Conservation (phyloP, 1,284 basidiomycete genomes). For the Fomitopsis palustris region DNA sequence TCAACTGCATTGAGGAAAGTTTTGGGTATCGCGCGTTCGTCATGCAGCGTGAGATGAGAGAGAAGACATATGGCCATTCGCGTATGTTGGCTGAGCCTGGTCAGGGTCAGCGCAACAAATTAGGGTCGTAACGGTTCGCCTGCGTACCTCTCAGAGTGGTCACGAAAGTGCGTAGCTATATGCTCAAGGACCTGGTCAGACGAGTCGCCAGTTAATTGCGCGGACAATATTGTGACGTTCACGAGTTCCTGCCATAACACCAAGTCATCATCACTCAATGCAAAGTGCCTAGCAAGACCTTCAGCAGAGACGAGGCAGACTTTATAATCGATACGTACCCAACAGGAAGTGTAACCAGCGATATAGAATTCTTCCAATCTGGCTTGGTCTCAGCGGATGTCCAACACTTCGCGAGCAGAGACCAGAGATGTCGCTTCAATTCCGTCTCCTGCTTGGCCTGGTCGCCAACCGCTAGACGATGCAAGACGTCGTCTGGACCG, state of each 20-base stretch:
- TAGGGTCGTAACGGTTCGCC: neutral
- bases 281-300: conserved; percentile 6
- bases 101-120: neutral
- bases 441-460: conserved; percentile 5
- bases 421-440: conserved; percentile 27
- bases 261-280: conserved; percentile 12
- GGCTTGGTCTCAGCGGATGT: conserved; percentile 2
- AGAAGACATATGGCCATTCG: conserved; percentile 5
- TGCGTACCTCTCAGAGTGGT: conserved; percentile 1
- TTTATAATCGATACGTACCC: conserved; percentile 35
- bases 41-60: neutral
- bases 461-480: conserved; percentile 10
- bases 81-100: conserved; percentile 5
- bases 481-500: conserved; percentile 24
- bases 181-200: conserved; percentile 8
- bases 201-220: neutral
- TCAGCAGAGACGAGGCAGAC: too few species aligned
- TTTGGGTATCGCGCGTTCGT: neutral
- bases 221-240: conserved; percentile 4
- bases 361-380: conserved; percentile 35
- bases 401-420: conserved; percentile 24
- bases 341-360: conserved; percentile 43
- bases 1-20: conserved; percentile 19
- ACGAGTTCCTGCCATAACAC: conserved; percentile 10
- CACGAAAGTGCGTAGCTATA: neutral